phyloP scores from a whole-genome alignment of 495 filamentous ascomycete genomes.

The Neurospora cerealis region DNA sequence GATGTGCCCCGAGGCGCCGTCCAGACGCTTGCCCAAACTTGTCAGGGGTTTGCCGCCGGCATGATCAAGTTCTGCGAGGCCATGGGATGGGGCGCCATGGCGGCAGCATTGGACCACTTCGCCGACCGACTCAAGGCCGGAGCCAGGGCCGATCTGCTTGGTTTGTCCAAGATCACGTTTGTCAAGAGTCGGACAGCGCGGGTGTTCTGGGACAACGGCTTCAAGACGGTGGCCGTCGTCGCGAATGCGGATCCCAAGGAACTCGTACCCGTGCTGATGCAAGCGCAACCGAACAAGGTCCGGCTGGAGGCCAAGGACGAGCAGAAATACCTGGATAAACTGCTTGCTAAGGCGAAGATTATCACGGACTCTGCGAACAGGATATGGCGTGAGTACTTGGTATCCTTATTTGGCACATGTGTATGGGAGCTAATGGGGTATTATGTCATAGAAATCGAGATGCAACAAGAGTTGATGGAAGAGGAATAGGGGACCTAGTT shows the following conservation, averaged over 20 bases:
- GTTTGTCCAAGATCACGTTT: slow-evolving; percentile 63
- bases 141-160: slow-evolving; percentile 61
- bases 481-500: slow-evolving; percentile 19
- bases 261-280: slow-evolving; percentile 58
- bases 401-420: neutral
- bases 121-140: slow-evolving; percentile 65
- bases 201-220: slow-evolving; percentile 69
- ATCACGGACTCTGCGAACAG: slow-evolving; percentile 63
- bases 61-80: slow-evolving; percentile 67
- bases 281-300: slow-evolving; percentile 56
- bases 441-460: slow-evolving; percentile 29
- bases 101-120: slow-evolving; percentile 69
- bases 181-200: slow-evolving; percentile 72
- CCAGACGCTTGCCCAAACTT: slow-evolving; percentile 64
- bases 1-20: slow-evolving; percentile 58
- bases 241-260: slow-evolving; percentile 60
- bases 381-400: slow-evolving; percentile 51
- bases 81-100: slow-evolving; percentile 67
- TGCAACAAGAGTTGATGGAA: slow-evolving; percentile 32
- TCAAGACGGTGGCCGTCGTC: slow-evolving; percentile 54
- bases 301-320: slow-evolving; percentile 50
- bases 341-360: slow-evolving; percentile 55
- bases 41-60: slow-evolving; percentile 68
- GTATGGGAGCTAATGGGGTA: slow-evolving; percentile 9
- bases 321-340: slow-evolving; percentile 51